These are phyloP conservation scores for Zelonia costaricensis DNA, from an alignment of 208 protist species.

Conservation along the genomic window DNA sequence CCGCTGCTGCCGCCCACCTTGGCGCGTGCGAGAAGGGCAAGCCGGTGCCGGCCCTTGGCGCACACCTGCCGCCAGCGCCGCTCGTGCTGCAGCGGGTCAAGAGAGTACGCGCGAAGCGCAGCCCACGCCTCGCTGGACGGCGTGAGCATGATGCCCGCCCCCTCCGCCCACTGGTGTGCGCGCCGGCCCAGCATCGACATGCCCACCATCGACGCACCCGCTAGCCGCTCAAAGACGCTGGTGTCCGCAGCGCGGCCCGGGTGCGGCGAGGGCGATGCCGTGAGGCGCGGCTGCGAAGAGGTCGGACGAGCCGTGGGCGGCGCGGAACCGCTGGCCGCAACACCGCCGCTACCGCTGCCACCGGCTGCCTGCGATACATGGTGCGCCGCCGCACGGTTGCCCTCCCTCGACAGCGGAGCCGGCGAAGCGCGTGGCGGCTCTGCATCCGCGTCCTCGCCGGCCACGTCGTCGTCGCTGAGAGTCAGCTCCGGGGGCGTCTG, in stretches of 20 bases:
- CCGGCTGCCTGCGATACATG: too few relatives aligned
- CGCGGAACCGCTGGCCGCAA: too few relatives aligned
- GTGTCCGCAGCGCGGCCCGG: background rate
- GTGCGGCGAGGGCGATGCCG: too few relatives aligned
- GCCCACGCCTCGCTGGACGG: slow-evolving; percentile 3
- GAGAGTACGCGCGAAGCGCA: slow-evolving; percentile 1
- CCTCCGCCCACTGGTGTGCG: slow-evolving; percentile 28
- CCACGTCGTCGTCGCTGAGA: too few relatives aligned
- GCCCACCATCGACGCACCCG: slow-evolving; percentile 3
- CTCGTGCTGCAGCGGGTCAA: slow-evolving; percentile 10
- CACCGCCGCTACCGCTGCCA: background rate
- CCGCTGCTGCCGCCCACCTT: background rate
- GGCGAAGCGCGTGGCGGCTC: too few relatives aligned
- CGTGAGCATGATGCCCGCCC: slow-evolving; percentile 15
- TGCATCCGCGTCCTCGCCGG: too few relatives aligned
- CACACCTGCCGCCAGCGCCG: slow-evolving; percentile 20
- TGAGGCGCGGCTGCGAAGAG: too few relatives aligned
- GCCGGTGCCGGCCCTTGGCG: slow-evolving; percentile 11
- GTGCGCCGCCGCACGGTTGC: too few relatives aligned
- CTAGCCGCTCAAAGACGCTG: slow-evolving; percentile 15
- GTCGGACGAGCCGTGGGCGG: too few relatives aligned
- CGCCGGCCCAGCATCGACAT: slow-evolving; percentile 22
- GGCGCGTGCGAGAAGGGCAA: background rate
- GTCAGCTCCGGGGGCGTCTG: too few relatives aligned
- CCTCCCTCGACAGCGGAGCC: too few relatives aligned